Conservation (phyloP, 345 rosid species). For the Populus tremula region DNA sequence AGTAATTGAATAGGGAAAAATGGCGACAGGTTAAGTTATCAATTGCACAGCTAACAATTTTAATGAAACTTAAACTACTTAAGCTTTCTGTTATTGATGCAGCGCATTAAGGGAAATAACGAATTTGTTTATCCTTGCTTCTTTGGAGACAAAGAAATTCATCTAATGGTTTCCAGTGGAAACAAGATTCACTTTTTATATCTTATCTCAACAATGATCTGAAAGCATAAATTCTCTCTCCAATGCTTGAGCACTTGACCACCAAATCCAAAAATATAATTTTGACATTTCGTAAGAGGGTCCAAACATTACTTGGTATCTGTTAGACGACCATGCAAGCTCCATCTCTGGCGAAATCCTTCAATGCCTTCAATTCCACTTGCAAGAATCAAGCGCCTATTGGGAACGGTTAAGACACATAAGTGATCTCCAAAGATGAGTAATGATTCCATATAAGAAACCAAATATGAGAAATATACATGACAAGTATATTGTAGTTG, state of each 20-base stretch:
- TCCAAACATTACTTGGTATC: slow-evolving; percentile 61
- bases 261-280: background rate
- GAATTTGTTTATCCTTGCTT: background rate
- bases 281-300: background rate
- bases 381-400: slow-evolving; percentile 82
- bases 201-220: too few species aligned
- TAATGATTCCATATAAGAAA: background rate
- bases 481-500: background rate
- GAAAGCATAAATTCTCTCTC: too few species aligned
- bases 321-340: slow-evolving; percentile 85
- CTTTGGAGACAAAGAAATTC: too few species aligned
- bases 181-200: too few species aligned
- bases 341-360: slow-evolving; percentile 94
- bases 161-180: too few species aligned
- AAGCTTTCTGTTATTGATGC: background rate
- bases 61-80: background rate
- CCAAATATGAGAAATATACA: background rate
- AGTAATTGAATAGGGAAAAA: too few species aligned
- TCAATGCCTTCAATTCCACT: slow-evolving; percentile 86
- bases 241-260: background rate
- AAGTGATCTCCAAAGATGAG: slow-evolving; percentile 3
- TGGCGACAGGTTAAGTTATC: too few species aligned
- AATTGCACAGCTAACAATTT: too few species aligned
- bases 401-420: background rate
- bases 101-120: background rate